These are phyloP conservation scores for Backusella luteola DNA, from an alignment of 192 early-diverging fungal genomes.

Conservation along the genomic window DNA sequence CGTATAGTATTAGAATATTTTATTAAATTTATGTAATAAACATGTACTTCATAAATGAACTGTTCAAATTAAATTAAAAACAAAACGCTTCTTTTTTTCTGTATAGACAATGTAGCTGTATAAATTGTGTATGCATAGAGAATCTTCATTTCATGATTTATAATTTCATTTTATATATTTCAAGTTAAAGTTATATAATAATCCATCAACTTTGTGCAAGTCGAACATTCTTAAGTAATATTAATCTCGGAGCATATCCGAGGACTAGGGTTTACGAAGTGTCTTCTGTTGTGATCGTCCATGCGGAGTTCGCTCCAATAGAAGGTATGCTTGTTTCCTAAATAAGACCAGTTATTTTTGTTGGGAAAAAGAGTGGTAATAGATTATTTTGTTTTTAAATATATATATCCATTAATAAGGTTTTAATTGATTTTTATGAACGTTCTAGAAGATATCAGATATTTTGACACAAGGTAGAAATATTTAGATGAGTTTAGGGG, in stretches of 20 bases:
- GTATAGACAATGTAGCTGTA: too few relatives aligned
- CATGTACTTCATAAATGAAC: too few relatives aligned
- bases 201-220: background rate
- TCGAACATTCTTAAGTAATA: background rate
- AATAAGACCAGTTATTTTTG: background rate
- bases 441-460: background rate
- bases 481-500: background rate
- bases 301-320: background rate
- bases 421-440: background rate
- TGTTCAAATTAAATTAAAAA: too few relatives aligned
- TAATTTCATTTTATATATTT: too few relatives aligned
- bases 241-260: background rate
- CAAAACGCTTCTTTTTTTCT: too few relatives aligned
- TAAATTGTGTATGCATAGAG: too few relatives aligned
- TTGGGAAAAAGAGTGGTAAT: background rate
- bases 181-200: too few relatives aligned
- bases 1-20: too few relatives aligned
- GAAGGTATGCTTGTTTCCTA: too few relatives aligned
- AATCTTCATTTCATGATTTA: too few relatives aligned
- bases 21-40: too few relatives aligned
- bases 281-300: background rate
- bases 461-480: background rate
- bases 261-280: background rate
- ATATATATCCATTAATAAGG: background rate
- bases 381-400: background rate